Evolutionary conservation across 345 rosid species (phyloP), one percentile per base, ranked within the genome.

Genomic region (Brassica carinata): DNA sequence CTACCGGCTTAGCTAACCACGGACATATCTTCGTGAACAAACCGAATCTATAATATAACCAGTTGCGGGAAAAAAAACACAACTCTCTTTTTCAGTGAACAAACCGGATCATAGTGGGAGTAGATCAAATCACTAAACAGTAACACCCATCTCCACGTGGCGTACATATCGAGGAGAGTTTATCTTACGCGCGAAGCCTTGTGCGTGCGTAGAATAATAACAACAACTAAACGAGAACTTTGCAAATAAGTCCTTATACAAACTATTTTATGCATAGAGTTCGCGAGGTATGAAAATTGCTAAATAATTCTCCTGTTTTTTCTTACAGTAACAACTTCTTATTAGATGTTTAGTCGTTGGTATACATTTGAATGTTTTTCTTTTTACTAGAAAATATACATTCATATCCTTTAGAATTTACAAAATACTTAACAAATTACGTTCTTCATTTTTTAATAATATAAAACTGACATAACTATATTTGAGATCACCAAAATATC

Each of bases 141-240:
- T 34, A 15, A 4, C 14, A 57, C 57, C 29, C 55, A 77, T 63
- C 51, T 3, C 5, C 15, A 71, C 81, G 76, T 78, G 77, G 77
- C 81, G 19, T 64, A 15, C 67, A 51, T 51, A 51, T 38, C 0
- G 64, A 48, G 58, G 48, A 38, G 43, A 71, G 72, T 78, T 34
- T 55, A 78, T 14, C 77, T 55, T 36, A 79, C 78, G 78, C 78
- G 65, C 64, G 62, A 0, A 9, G 0, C n/a, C n/a, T 8, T 9
- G 17, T 48, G 53, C 5, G 78, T 51, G 82, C 78, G 82, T 79
- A 67, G 38, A 73, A 73, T 68, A 79, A 59, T 53, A 73, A 77
- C 67, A 65, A 13, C 23, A 53, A 51, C 26, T 7, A 33, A 17
- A 6, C n/a, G 13, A 15, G 13, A 27, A 30, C 8, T 17, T 77